Base-by-base conservation (phyloP, 352 stramenopile species). In the Hyphochytrium catenoides region DNA sequence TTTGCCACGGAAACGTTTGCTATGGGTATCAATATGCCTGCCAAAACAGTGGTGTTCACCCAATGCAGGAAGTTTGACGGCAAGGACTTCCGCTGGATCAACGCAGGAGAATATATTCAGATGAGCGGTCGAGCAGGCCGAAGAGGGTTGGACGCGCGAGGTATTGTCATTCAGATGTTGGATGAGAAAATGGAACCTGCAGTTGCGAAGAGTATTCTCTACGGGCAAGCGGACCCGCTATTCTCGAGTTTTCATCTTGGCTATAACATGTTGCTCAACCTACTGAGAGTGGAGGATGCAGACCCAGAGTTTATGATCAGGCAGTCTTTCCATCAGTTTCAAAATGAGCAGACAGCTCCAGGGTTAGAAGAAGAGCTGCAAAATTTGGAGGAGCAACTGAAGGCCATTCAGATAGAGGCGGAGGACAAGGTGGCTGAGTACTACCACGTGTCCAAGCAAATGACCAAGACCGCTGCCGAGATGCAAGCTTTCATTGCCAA, bases 231-330 rank as follows among this genome's bases (percentile, higher is more conserved):
- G 0, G 57, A 74, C 27, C 52, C 59, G 26, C 45, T 78, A 4
- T 68, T 74, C 38, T 76, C 57, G 60, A 60, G 15, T 1, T 99
- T 98, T 60, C 77, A 94, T 51, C 83, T 98, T 35, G 89, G 76
- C 16, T 99, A 99, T 68, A 98, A 98, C 60, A 98, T 98, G 91
- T 58, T 99, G 30, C 55, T 99, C 12, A 99, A 99, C 52, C 69
- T 99, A 60, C 74, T 98, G 62, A 73, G 93, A 32, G 89, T 98
- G 9, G 90, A 98, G 62, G 72, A 85, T 39, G 64, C 62, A 12
- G 88, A 93, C 46, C 85, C 91, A 3, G 89, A 98, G 55, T 96
- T 94, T 50, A 78, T 99, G 47, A 83, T 98, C 35, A 81, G 85
- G 41, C 82, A 89, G 36, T 97, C 85, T 2, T 98, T 99, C 50